Evolutionary conservation across 106 monocot species (phyloP), one percentile per base, ranked within the genome.

Genomic region (Xerophyta viscosa): DNA sequence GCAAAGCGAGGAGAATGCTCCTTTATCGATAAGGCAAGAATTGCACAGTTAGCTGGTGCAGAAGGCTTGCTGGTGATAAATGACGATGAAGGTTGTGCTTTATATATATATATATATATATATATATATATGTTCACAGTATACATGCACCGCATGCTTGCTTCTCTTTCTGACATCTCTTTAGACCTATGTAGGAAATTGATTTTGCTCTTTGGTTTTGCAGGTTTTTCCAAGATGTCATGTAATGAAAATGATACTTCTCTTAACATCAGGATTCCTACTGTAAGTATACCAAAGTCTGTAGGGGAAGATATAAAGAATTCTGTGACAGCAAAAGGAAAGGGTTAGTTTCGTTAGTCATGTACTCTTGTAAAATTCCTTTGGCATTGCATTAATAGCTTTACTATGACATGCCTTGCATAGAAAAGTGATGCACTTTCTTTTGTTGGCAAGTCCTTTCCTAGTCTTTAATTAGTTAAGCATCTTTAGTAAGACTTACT

Each of bases 171-270:
- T 5, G 11, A 6, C 11, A 33, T 33, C 11, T 6, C 33, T 6
- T 11, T 33, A 11, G 33, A 44, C 3, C 0, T 51, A 27, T 14
- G 27, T 51, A 17, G 8, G 14, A 26, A 14, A 51, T 0, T 8
- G 19, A 20, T 17, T 6, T 47, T 47, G 6, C 23, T 27, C 27
- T 29, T 27, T 51, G 4, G 15, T 64, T 8, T 39, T 51, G 28
- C 78, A 96, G 94, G 71, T 27, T 70, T 96, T 48, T 31, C 39
- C 27, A 60, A 73, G 62, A 96, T 96, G 88, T 73, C 60, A 7
- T 96, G 94, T 69, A 46, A 47, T 48, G 66, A 76, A 43, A 82
- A 89, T 62, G 84, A 79, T 41, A 81, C 81, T 30, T 43, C 60
- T 7, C 29, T 77, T 36, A 52, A 74, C 33, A 76, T 96, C 37